Conservation (phyloP, 2,329 filamentous ascomycete species). For the Plenodomus tracheiphilus region DNA sequence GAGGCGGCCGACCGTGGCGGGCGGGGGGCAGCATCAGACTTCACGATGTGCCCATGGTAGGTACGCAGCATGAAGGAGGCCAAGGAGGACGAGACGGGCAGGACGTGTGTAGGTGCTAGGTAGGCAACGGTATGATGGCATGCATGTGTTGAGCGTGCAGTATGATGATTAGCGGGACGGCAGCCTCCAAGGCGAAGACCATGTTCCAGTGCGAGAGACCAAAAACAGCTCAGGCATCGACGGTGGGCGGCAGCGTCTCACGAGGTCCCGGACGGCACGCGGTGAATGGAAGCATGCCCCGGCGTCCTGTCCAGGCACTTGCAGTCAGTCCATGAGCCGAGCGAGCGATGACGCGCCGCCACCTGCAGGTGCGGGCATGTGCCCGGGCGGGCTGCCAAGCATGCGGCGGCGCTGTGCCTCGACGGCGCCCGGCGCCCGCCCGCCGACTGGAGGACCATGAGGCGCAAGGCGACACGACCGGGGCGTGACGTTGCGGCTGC, state of each 20-base stretch:
- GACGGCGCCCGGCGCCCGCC: too few species aligned
- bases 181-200: not conserved
- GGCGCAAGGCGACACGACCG: too few species aligned
- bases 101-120: not conserved
- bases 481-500: too few species aligned
- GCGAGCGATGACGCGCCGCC: slow-evolving; percentile 13
- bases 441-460: too few species aligned
- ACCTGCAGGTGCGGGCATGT: too few species aligned
- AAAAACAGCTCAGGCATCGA: slow-evolving; percentile 1
- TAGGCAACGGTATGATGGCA: slow-evolving; percentile 1
- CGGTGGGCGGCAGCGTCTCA: slow-evolving; percentile 5
- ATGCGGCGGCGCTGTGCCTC: too few species aligned
- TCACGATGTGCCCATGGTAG: slow-evolving; percentile 8
- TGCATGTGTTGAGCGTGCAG: slow-evolving; percentile 3
- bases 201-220: not conserved
- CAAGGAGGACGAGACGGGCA: not conserved
- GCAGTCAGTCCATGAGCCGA: not conserved
- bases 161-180: not conserved
- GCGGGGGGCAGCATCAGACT: slow-evolving; percentile 27
- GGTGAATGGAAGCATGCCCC: not conserved
- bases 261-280: slow-evolving; percentile 4
- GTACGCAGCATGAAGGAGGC: not conserved
- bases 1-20: slow-evolving; percentile 6
- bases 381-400: too few species aligned
- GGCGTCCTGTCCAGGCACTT: not conserved